Evolutionary conservation across 352 stramenopile genomes (phyloP).

Genomic region (Sclerospora graminicola): DNA sequence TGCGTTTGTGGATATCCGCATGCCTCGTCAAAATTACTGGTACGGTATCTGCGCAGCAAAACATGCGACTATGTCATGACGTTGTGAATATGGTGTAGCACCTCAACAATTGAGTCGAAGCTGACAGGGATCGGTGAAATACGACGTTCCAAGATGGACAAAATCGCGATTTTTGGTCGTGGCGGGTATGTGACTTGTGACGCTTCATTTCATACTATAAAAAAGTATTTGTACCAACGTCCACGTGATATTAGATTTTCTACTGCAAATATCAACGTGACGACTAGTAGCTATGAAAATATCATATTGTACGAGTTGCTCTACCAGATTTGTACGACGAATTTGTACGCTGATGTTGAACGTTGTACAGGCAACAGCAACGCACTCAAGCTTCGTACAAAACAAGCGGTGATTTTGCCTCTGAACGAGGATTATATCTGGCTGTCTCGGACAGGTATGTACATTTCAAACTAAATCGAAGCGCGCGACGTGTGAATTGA

Average conservation of each 20-base stretch:
- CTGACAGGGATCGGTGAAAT: conserved; percentile 45
- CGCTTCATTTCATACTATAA: not conserved
- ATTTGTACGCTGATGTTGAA: not conserved
- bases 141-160: conserved; percentile 31
- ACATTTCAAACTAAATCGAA: not conserved
- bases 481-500: no score
- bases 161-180: conserved; percentile 49
- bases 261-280: conserved; percentile 20
- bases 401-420: conserved; percentile 67
- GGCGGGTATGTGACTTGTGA: conserved; percentile 35
- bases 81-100: conserved; percentile 17
- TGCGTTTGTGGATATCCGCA: conserved; percentile 55
- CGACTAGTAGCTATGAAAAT: conserved; percentile 16
- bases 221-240: not conserved
- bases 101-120: conserved; percentile 35
- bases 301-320: conserved; percentile 27
- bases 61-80: not conserved
- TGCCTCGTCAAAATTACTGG: conserved; percentile 35
- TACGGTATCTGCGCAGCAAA: conserved; percentile 8
- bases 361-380: conserved; percentile 13
- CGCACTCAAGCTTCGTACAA: conserved; percentile 33
- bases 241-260: conserved; percentile 21
- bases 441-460: conserved; percentile 72
- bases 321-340: not conserved
- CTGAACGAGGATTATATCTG: conserved; percentile 30